Conservation (phyloP, 2,329 filamentous ascomycete species). For the Penicillium sp. region DNA sequence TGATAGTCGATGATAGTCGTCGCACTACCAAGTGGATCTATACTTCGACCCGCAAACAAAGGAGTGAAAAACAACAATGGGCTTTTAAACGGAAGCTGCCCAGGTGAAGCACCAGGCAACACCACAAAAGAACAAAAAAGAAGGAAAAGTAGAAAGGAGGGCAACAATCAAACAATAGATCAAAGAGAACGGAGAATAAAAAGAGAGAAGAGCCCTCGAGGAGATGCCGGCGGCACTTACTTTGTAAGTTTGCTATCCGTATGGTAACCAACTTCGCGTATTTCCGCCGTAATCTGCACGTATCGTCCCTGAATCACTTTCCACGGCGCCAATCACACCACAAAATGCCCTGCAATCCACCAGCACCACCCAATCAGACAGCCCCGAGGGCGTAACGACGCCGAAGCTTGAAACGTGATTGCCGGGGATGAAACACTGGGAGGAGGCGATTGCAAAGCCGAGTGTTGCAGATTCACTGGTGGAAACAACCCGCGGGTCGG, state of each 20-base stretch:
- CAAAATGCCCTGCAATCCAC: constrained; percentile 21
- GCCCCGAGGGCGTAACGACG: constrained; percentile 14
- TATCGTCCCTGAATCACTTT: constrained; percentile 8
- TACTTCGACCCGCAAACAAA: constrained; percentile 12
- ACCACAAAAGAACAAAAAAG: constrained; percentile 15
- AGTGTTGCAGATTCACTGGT: constrained; percentile 27
- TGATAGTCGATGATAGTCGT: constrained; percentile 8
- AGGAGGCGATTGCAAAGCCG: constrained; percentile 24
- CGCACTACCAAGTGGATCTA: constrained; percentile 10
- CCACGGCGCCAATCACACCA: constrained; percentile 25
- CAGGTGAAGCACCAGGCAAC: constrained; percentile 6
- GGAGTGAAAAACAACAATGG: constrained; percentile 18
- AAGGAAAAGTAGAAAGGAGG: constrained; percentile 12
- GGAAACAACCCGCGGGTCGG: constrained; percentile 9
- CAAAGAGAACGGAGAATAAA: constrained; percentile 7
- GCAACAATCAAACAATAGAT: not conserved
- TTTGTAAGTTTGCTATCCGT: not conserved
- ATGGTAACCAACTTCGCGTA: constrained; percentile 1
- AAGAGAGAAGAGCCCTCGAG: not conserved
- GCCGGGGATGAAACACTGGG: constrained; percentile 30
- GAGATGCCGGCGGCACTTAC: constrained; percentile 7
- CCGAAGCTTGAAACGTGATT: constrained; percentile 31
- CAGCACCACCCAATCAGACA: constrained; percentile 28
- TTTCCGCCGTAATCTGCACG: constrained; percentile 1
- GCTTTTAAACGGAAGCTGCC: constrained; percentile 11